phyloP scores from a whole-genome alignment of 2,329 filamentous ascomycete species.

The Pyrenophora graminea region DNA sequence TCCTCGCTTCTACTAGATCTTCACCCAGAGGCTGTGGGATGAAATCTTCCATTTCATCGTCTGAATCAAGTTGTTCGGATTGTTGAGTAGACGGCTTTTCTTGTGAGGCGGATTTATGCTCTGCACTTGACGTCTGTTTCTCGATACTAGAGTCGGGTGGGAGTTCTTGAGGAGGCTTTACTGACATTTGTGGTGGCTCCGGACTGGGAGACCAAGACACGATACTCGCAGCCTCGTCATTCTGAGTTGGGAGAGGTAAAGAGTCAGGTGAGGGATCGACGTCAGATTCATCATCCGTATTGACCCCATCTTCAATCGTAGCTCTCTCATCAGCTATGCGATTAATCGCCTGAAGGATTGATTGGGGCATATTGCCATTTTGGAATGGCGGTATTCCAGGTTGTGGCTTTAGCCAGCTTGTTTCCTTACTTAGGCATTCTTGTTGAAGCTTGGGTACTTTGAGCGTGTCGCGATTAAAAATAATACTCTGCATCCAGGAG shows the following conservation, averaged over 20 bases:
- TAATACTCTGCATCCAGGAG: conserved; percentile 31
- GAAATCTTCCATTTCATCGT: conserved; percentile 34
- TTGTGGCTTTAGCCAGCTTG: conserved; percentile 42
- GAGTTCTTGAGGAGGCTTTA: conserved; percentile 13
- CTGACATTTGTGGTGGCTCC: conserved; percentile 21
- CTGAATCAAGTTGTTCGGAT: conserved; percentile 13
- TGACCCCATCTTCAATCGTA: conserved; percentile 13
- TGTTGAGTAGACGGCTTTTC: neutral
- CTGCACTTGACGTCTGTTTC: neutral
- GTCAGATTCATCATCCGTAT: conserved; percentile 15
- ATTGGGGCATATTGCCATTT: conserved; percentile 46
- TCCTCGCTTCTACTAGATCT: conserved; percentile 8
- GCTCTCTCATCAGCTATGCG: conserved; percentile 25
- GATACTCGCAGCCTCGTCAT: conserved; percentile 3
- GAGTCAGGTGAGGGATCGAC: conserved; percentile 24
- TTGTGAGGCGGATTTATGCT: neutral
- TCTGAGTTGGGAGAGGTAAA: conserved; percentile 7
- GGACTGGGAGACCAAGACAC: conserved; percentile 27
- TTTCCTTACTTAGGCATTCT: conserved; percentile 52
- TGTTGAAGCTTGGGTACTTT: conserved; percentile 54
- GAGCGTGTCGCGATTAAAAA: conserved; percentile 25
- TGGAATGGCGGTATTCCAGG: conserved; percentile 43
- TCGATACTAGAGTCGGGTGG: conserved; percentile 41
- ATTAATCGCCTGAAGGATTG: conserved; percentile 31
- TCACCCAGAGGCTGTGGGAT: conserved; percentile 39